Percentiles rank a stretch among this genome's conserved stretches.
Evolutionary conservation across 1,284 basidiomycete species (phyloP).

Genomic region (Puccinia coronata): DNA sequence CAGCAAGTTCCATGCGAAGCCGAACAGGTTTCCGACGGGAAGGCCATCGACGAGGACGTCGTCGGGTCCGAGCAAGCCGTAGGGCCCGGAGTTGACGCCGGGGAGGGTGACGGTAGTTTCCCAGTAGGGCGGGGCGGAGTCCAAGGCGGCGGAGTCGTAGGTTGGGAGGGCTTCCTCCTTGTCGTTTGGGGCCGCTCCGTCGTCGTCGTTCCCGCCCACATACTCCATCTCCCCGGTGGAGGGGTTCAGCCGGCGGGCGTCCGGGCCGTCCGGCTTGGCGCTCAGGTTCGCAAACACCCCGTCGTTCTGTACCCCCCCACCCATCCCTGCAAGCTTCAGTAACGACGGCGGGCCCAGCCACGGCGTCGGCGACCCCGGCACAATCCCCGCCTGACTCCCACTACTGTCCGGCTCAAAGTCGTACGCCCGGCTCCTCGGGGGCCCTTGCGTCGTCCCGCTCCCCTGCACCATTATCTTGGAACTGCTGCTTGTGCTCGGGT

Average conservation of each 20-base stretch:
- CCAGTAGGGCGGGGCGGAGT: constrained; percentile 94
- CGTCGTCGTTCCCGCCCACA: constrained; percentile 66
- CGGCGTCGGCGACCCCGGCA: not conserved
- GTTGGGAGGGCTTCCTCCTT: constrained; percentile 79
- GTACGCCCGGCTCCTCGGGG: constrained; percentile 4
- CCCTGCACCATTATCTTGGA: not conserved
- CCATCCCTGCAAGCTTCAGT: constrained; percentile 56
- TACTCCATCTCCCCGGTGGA: constrained; percentile 62
- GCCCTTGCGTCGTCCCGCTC: not conserved
- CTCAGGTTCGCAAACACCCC: constrained; percentile 95
- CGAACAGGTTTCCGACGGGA: constrained; percentile 66
- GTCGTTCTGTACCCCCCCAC: constrained; percentile 81
- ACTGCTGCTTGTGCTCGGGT: not conserved
- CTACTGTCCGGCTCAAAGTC: constrained; percentile 42
- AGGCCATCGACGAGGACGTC: constrained; percentile 66
- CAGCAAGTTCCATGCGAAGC: constrained; percentile 76
- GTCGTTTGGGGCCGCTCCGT: constrained; percentile 72
- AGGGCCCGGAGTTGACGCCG: constrained; percentile 56
- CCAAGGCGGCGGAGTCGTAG: constrained; percentile 83
- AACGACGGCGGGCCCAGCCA: not conserved
- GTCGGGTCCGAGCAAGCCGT: constrained; percentile 59
- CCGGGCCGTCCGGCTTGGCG: constrained; percentile 74
- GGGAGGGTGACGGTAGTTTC: constrained; percentile 87
- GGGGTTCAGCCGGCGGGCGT: constrained; percentile 49
- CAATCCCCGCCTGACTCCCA: not conserved